These are phyloP conservation scores for Ganoderma sp. DNA, from an alignment of 1,284 basidiomycete genomes.

Conservation along the genomic window DNA sequence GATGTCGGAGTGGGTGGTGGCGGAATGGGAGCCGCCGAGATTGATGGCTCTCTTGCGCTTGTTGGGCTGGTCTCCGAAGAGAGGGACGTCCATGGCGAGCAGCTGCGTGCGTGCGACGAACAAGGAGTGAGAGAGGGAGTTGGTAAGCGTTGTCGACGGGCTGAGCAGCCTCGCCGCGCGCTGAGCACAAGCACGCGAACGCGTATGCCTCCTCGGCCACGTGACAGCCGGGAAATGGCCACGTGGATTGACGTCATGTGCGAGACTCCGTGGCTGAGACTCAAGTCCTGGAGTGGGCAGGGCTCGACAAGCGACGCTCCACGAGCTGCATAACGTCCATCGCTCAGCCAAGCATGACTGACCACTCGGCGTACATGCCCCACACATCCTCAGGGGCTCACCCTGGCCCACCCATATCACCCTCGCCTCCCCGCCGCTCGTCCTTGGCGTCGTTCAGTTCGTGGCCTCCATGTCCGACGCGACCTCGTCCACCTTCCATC, in stretches of 20 bases:
- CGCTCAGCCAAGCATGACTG: neutral
- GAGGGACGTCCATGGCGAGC: conserved; percentile 33
- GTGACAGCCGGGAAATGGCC: conserved; percentile 17
- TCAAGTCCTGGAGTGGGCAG: neutral
- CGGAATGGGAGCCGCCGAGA: conserved; percentile 67
- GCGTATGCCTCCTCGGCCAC: conserved; percentile 22
- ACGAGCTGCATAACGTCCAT: neutral
- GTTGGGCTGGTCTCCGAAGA: conserved; percentile 53
- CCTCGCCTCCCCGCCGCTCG: neutral
- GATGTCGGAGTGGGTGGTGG: conserved; percentile 59
- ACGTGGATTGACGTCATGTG: neutral
- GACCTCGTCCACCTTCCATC: conserved; percentile 23
- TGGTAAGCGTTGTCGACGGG: neutral
- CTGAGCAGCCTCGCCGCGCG: neutral
- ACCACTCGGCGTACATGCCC: neutral
- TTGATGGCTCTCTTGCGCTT: conserved; percentile 70
- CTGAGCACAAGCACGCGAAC: conserved; percentile 8
- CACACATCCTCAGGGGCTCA: neutral
- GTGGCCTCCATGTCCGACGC: conserved; percentile 21
- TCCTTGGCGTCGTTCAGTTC: neutral
- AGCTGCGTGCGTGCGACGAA: neutral
- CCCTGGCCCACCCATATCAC: neutral
- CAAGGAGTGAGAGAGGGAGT: neutral
- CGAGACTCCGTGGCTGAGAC: neutral
- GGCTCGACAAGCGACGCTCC: neutral